A percentile compares a stretch with the other conserved stretches of the same genome.
These are phyloP conservation scores for Liquidambar formosana DNA, from an alignment of 164 flowering plant species.

Conservation along the genomic window DNA sequence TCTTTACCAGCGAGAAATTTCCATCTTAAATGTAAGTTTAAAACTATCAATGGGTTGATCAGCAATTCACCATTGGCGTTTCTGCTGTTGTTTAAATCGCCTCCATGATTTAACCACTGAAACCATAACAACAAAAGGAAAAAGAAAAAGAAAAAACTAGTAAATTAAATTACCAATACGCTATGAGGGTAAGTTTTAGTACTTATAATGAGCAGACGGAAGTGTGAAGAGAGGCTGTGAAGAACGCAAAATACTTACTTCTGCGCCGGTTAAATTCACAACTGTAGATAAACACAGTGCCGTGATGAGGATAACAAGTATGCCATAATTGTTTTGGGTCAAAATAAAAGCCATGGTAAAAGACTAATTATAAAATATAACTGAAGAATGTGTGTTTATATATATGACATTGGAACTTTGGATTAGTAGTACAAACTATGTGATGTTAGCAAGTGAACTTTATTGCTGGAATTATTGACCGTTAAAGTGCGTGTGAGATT, in stretches of 20 bases:
- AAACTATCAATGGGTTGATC: slow-evolving; percentile 27
- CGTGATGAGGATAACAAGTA: not conserved
- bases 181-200: not conserved
- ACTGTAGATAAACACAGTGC: not conserved
- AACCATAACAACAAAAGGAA: not conserved
- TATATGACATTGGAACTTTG: too few relatives aligned
- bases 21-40: slow-evolving; percentile 37
- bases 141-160: not conserved
- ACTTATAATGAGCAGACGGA: not conserved
- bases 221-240: not conserved
- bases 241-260: not conserved
- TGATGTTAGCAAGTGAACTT: not conserved
- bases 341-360: slow-evolving; percentile 1
- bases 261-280: not conserved
- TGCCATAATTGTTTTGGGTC: not conserved
- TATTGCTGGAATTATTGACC: not conserved
- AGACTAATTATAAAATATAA: too few relatives aligned
- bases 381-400: too few relatives aligned
- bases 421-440: too few relatives aligned
- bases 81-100: slow-evolving; percentile 38
- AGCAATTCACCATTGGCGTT: slow-evolving; percentile 21
- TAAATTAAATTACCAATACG: not conserved
- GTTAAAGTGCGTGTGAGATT: not conserved
- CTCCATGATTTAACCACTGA: slow-evolving; percentile 57
- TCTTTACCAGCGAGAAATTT: slow-evolving; percentile 43